phyloP scores from a whole-genome alignment of 1,284 basidiomycete species.

The Ganoderma lingzhi region DNA sequence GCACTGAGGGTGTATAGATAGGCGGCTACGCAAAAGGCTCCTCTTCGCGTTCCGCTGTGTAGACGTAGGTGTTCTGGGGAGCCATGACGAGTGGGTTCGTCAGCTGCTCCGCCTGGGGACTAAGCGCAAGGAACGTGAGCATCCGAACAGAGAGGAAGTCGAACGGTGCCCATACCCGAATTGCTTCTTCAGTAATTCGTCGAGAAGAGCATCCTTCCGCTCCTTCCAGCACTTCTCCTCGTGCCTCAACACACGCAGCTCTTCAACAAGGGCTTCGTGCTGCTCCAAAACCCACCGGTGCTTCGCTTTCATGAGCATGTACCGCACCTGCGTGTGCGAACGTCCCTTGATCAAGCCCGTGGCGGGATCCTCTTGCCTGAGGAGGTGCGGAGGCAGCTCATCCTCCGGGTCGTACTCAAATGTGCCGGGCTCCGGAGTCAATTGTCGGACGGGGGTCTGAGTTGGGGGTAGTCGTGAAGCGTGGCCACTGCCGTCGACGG shows the following conservation, averaged over 20 bases:
- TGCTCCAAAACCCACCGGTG: constrained; percentile 67
- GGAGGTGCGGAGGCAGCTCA: constrained; percentile 60
- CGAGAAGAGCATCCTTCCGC: constrained; percentile 40
- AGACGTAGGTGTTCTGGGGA: constrained; percentile 33
- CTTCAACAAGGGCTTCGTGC: constrained; percentile 67
- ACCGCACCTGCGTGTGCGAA: constrained; percentile 68
- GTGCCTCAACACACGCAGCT: constrained; percentile 60
- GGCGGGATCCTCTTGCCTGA: constrained; percentile 54
- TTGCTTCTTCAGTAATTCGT: constrained; percentile 38
- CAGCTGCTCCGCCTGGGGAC: constrained; percentile 35
- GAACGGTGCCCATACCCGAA: constrained; percentile 37
- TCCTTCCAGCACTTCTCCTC: constrained; percentile 54
- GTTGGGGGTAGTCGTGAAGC: constrained; percentile 20
- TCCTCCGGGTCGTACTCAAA: constrained; percentile 39
- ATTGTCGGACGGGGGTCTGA: constrained; percentile 27
- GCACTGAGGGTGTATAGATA: background rate
- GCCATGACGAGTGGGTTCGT: constrained; percentile 36
- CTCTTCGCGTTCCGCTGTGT: constrained; percentile 28
- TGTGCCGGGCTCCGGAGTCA: constrained; percentile 35
- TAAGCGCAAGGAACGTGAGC: constrained; percentile 1
- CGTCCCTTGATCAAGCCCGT: constrained; percentile 69
- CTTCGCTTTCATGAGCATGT: constrained; percentile 83
- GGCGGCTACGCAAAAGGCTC: constrained; percentile 21
- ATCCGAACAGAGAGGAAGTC: background rate
- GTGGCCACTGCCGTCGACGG: constrained; percentile 33